Evolutionary conservation across 1,284 basidiomycete species (phyloP).

Genomic region (Anthracocystis setariae): DNA sequence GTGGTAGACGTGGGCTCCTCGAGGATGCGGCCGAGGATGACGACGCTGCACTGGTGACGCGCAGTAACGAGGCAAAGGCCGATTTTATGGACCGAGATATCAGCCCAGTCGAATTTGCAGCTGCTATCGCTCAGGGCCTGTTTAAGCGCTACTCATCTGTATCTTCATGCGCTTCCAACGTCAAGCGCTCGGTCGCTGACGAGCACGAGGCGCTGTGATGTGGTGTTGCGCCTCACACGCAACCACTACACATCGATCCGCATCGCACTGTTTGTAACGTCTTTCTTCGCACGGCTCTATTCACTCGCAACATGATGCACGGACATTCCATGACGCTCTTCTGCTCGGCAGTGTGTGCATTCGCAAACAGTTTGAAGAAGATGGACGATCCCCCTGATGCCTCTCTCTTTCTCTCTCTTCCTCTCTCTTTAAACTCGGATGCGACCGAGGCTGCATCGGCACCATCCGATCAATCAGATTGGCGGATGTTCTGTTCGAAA

Average conservation of each 20-base stretch:
- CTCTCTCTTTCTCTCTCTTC: too few relatives aligned
- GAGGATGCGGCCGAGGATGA: conserved; percentile 1
- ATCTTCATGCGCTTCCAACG: neutral
- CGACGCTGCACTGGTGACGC: conserved; percentile 11
- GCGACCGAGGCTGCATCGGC: too few relatives aligned
- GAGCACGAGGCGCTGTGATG: conserved; percentile 35
- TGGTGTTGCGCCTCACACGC: too few relatives aligned
- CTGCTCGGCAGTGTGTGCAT: neutral
- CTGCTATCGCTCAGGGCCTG: conserved; percentile 27
- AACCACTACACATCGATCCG: neutral
- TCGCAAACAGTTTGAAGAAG: too few relatives aligned
- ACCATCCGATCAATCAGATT: too few relatives aligned
- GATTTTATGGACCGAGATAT: conserved; percentile 22
- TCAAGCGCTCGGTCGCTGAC: conserved; percentile 5
- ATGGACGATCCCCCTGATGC: too few relatives aligned
- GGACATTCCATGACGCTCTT: conserved; percentile 17
- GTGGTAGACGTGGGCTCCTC: conserved; percentile 5
- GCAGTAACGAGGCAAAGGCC: conserved; percentile 20
- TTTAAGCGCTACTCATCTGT: conserved; percentile 19
- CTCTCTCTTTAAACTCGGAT: neutral
- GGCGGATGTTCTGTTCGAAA: too few relatives aligned
- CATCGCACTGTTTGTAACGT: neutral
- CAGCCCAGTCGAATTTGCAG: conserved; percentile 24
- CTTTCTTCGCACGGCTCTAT: neutral
- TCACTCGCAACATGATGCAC: conserved; percentile 26